A percentile compares a stretch with the other conserved stretches of the same genome.
phyloP scores from a whole-genome alignment of 768 basidiomycete genomes.

The Trametes maxima region DNA sequence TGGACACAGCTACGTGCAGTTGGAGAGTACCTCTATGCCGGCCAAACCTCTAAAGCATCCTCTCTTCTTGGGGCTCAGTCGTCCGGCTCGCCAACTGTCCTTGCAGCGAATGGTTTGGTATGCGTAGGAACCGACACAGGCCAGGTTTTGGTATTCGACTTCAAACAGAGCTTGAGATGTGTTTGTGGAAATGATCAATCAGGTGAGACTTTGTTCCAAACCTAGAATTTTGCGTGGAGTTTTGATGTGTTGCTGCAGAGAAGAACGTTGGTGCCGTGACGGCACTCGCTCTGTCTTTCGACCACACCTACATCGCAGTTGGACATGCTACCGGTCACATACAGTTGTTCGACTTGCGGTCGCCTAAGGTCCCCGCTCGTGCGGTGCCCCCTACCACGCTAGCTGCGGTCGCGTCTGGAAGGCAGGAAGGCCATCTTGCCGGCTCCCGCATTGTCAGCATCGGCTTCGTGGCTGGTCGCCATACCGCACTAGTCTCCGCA shows the following conservation, averaged over 20 bases:
- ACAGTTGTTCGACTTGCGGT: slow-evolving; percentile 80
- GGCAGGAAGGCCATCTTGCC: slow-evolving; percentile 83
- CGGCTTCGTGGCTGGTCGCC: slow-evolving; percentile 87
- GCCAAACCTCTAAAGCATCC: slow-evolving; percentile 58
- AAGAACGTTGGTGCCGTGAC: slow-evolving; percentile 74
- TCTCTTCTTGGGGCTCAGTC: slow-evolving; percentile 60
- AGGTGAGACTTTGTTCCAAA: slow-evolving; percentile 45
- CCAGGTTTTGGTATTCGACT: slow-evolving; percentile 82
- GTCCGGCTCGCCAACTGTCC: slow-evolving; percentile 71
- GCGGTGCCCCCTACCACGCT: slow-evolving; percentile 70
- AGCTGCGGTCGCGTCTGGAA: slow-evolving; percentile 67
- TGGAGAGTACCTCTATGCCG: slow-evolving; percentile 56
- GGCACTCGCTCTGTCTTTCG: slow-evolving; percentile 88
- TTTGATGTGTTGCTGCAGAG: slow-evolving; percentile 41
- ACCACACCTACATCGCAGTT: slow-evolving; percentile 89
- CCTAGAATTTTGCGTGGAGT: slow-evolving; percentile 13
- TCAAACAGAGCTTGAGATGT: slow-evolving; percentile 80
- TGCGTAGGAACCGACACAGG: slow-evolving; percentile 88
- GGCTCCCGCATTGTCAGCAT: slow-evolving; percentile 81
- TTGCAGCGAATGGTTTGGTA: slow-evolving; percentile 85
- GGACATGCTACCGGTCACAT: slow-evolving; percentile 87
- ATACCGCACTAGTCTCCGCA: slow-evolving; percentile 89
- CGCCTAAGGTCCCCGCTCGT: slow-evolving; percentile 68
- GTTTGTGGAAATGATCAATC: slow-evolving; percentile 72
- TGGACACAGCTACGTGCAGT: slow-evolving; percentile 73